Conservation (phyloP, 2,329 filamentous ascomycete genomes). For the Sordariomycetes sp. region DNA sequence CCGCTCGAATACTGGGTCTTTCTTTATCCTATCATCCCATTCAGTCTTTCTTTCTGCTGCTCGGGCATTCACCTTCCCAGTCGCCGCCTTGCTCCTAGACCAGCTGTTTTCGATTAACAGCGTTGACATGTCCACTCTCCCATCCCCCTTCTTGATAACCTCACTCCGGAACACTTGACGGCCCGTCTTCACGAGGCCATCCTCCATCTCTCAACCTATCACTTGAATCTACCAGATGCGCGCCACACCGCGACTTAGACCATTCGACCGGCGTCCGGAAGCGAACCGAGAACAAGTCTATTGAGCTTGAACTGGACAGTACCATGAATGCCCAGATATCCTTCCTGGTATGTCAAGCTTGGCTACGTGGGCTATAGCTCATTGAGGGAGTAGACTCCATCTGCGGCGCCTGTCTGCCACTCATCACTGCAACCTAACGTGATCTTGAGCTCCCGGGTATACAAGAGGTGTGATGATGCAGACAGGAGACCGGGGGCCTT, state of each 20-base stretch:
- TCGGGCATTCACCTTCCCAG: neutral
- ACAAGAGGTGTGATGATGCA: neutral
- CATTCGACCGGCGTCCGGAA: neutral
- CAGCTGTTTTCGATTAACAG: neutral
- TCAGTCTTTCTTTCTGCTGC: neutral
- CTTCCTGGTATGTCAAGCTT: constrained; percentile 35
- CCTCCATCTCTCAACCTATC: too few species aligned
- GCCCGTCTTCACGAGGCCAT: too few species aligned
- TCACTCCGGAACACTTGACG: neutral
- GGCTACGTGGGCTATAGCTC: neutral
- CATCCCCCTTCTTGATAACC: neutral
- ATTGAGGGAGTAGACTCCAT: neutral
- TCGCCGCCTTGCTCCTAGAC: neutral
- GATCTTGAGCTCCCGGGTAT: neutral
- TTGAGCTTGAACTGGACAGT: neutral
- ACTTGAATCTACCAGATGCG: neutral
- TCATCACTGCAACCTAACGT: neutral
- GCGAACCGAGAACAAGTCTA: neutral
- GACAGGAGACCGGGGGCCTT: neutral
- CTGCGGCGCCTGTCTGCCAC: neutral
- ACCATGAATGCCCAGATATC: constrained; percentile 43
- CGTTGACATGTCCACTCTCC: neutral
- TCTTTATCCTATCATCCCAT: neutral
- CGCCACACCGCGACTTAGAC: neutral
- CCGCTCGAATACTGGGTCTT: neutral